A percentile compares a stretch with the other conserved stretches of the same genome.
These are phyloP conservation scores for Phytophthora citricola DNA, from an alignment of 352 stramenopile species.

Conservation along the genomic window DNA sequence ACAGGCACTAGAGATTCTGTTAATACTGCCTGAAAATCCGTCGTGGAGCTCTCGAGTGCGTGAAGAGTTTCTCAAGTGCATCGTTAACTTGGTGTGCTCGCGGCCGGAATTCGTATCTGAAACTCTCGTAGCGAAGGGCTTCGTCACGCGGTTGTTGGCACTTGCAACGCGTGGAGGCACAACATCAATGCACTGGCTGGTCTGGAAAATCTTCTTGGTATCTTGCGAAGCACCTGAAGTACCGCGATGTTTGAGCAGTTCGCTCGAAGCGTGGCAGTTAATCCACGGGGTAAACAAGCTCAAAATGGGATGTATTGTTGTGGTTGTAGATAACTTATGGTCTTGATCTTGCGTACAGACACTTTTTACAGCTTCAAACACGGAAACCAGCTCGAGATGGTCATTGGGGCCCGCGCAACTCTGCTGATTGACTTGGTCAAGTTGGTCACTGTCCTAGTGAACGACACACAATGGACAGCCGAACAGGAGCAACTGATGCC, in stretches of 20 bases:
- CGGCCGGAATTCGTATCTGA: constrained; percentile 61
- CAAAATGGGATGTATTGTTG: background rate
- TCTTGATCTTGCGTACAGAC: constrained; percentile 36
- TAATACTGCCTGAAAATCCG: constrained; percentile 30
- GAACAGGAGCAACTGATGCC: constrained; percentile 37
- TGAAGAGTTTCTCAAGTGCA: constrained; percentile 74
- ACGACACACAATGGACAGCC: constrained; percentile 56
- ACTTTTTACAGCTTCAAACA: constrained; percentile 46
- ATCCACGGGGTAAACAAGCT: constrained; percentile 43
- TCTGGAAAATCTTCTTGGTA: constrained; percentile 70
- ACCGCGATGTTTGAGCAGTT: constrained; percentile 33
- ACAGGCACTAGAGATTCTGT: constrained; percentile 48
- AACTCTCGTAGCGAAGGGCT: constrained; percentile 29
- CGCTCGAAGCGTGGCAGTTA: constrained; percentile 48
- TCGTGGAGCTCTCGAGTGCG: constrained; percentile 21
- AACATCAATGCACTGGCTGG: constrained; percentile 52
- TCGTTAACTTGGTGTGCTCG: constrained; percentile 72
- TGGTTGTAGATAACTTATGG: background rate
- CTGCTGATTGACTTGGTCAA: constrained; percentile 67
- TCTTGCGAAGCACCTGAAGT: constrained; percentile 50
- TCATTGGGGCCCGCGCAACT: constrained; percentile 25
- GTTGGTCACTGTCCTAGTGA: constrained; percentile 62
- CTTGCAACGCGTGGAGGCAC: constrained; percentile 35
- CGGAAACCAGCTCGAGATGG: constrained; percentile 22
- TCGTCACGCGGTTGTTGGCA: constrained; percentile 34